Base-by-base conservation (phyloP, 306 rosid species). In the Argentina anserina region DNA sequence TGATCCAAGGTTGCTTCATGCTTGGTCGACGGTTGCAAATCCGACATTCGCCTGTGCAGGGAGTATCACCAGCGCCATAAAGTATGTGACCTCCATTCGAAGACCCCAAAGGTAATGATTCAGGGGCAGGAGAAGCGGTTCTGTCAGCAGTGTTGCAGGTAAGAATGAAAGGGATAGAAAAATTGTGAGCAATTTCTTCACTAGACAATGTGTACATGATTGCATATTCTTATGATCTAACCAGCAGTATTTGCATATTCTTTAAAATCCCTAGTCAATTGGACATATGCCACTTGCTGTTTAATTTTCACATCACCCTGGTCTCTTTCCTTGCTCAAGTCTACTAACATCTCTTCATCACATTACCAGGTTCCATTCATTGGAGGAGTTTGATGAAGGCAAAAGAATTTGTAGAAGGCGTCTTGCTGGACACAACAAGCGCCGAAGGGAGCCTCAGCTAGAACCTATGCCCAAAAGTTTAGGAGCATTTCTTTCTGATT, bases 141-240 rank as follows among this genome's bases (percentile, higher is more conserved):
- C 84, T 92, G 98, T 84, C 98, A 92, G 85, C 98, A 92, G 82
- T 90, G 98, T 84, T 90, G 97, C 92, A 88, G 98, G 98, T 88
- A 77, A 5, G 52, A 58, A 29, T 72, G 50, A 69, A 75, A 71
- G 46, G 21, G 26, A 67, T 0, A 34, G 1, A 33, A 69, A 31
- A 20, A 40, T 23, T 43, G 6, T 46, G 34, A 33, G 45, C 26
- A 72, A 43, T 71, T 71, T 67, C 34, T 53, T 66, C 67, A 65
- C 55, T 67, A 26, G 46, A 23, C 3, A 6, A 21, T 31, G 13
- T 21, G 28, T 23, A 9, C 56, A 7, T 50, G 2, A 49, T 18
- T 49, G 20, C 55, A 21, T 25, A 55, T n/a, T n/a, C n/a, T n/a
- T 18, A 55, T 21, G 64, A 29, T 29, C 21, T 29, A 5, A 14